phyloP scores from a whole-genome alignment of 2,329 filamentous ascomycete species.

The Diaporthe nobilis region DNA sequence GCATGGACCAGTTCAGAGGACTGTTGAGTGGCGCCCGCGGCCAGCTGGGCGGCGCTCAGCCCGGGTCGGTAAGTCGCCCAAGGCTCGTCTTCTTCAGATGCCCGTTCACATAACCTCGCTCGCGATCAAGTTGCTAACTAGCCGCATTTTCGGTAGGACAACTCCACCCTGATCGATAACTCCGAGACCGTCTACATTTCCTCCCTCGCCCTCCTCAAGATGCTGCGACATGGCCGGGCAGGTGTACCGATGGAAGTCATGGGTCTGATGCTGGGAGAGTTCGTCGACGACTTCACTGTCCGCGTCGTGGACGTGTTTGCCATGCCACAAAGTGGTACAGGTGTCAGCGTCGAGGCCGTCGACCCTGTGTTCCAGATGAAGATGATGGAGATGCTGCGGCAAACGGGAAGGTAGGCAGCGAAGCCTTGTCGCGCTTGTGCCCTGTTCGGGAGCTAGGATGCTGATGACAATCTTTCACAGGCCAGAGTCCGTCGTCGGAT shows the following conservation, averaged over 20 bases:
- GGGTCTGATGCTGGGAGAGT: constrained; percentile 98
- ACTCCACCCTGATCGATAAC: constrained; percentile 94
- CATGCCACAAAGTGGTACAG: constrained; percentile 98
- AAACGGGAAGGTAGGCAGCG: constrained; percentile 86
- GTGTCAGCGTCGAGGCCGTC: constrained; percentile 97
- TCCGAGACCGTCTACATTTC: constrained; percentile 99
- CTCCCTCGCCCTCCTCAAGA: constrained; percentile 95
- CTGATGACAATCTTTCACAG: constrained; percentile 59
- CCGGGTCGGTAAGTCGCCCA: constrained; percentile 69
- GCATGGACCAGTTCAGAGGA: constrained; percentile 92
- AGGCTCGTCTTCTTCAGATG: neutral
- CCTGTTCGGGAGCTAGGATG: neutral
- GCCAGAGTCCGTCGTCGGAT: constrained; percentile 96
- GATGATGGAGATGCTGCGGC: constrained; percentile 99
- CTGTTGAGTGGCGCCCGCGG: constrained; percentile 82
- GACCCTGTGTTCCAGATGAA: constrained; percentile 99
- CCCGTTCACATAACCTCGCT: neutral
- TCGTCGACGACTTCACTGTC: constrained; percentile 99
- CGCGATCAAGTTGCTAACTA: constrained; percentile 40
- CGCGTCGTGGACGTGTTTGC: constrained; percentile 98
- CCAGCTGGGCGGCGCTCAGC: constrained; percentile 73
- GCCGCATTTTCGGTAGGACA: constrained; percentile 72
- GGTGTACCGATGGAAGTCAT: constrained; percentile 99
- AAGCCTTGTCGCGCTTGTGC: neutral
- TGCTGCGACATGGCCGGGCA: constrained; percentile 96